These are phyloP conservation scores for Forsythia suspensa DNA, from an alignment of 257 asterid genomes.

Conservation along the genomic window DNA sequence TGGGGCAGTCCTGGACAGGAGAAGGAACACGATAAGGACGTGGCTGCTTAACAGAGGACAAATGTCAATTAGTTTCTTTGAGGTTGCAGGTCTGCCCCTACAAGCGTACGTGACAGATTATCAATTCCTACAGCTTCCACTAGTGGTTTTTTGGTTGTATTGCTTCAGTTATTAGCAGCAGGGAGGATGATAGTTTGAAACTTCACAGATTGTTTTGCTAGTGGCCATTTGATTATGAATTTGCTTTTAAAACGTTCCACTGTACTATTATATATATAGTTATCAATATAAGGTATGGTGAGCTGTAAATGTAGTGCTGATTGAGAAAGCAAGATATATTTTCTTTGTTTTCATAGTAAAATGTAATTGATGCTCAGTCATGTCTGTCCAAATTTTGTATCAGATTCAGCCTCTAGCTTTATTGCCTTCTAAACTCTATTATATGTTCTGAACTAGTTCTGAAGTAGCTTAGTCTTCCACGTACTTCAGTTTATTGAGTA, in stretches of 20 bases:
- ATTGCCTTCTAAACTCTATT: not conserved
- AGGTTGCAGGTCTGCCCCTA: no score
- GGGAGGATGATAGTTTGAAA: no score
- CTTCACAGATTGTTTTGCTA: no score
- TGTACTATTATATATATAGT: not conserved
- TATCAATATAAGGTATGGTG: not conserved
- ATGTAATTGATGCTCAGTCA: not conserved
- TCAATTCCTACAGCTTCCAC: no score
- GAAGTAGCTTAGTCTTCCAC: not conserved
- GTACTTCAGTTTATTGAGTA: not conserved
- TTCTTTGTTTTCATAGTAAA: not conserved
- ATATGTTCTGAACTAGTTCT: not conserved
- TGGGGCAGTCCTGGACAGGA: no score
- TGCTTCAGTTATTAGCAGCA: no score
- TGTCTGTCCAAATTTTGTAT: not conserved
- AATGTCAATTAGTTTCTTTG: no score
- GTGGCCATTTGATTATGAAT: no score
- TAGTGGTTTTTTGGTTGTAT: no score
- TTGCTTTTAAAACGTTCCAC: not conserved
- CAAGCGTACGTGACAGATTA: no score
- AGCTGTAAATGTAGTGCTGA: not conserved
- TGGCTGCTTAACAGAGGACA: no score
- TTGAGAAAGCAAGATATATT: not conserved
- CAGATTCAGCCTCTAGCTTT: constrained; percentile 12
- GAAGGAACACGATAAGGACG: no score